A percentile compares a stretch with the other conserved stretches of the same genome.
These are phyloP conservation scores for Apiospora saccharicola DNA, from an alignment of 2,329 filamentous ascomycete genomes.

Conservation along the genomic window DNA sequence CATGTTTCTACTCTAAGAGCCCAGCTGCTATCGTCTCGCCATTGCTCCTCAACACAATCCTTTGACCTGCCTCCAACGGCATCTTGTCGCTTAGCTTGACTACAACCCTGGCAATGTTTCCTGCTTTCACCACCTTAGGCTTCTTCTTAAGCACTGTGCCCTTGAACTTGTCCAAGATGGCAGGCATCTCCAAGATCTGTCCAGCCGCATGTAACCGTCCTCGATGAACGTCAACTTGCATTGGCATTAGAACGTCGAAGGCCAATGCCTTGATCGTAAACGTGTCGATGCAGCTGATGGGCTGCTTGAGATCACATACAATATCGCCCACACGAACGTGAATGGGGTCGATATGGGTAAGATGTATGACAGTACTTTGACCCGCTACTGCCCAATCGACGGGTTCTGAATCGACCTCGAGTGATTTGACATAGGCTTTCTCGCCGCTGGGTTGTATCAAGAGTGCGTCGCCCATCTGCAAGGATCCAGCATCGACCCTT, in stretches of 20 bases:
- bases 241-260: slow-evolving; percentile 88
- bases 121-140: slow-evolving; percentile 83
- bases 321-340: slow-evolving; percentile 88
- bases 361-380: slow-evolving; percentile 84
- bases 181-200: slow-evolving; percentile 74
- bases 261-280: slow-evolving; percentile 88
- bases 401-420: slow-evolving; percentile 77
- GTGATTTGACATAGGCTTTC: slow-evolving; percentile 79
- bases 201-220: slow-evolving; percentile 83
- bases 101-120: slow-evolving; percentile 76
- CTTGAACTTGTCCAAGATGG: slow-evolving; percentile 78
- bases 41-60: slow-evolving; percentile 80
- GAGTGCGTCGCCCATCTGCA: slow-evolving; percentile 85
- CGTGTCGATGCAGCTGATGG: slow-evolving; percentile 73
- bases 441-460: slow-evolving; percentile 83
- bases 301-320: slow-evolving; percentile 73
- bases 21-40: slow-evolving; percentile 90
- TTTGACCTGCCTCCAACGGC: slow-evolving; percentile 80
- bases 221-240: slow-evolving; percentile 87
- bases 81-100: slow-evolving; percentile 78
- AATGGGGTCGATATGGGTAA: slow-evolving; percentile 83
- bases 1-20: slow-evolving; percentile 66
- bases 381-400: slow-evolving; percentile 92
- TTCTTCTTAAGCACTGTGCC: slow-evolving; percentile 82
- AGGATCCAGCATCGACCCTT: slow-evolving; percentile 80